A percentile compares a stretch with the other conserved stretches of the same genome.
These are phyloP conservation scores for Leersia perrieri DNA, from an alignment of 176 grass and related monocot species.

Conservation along the genomic window DNA sequence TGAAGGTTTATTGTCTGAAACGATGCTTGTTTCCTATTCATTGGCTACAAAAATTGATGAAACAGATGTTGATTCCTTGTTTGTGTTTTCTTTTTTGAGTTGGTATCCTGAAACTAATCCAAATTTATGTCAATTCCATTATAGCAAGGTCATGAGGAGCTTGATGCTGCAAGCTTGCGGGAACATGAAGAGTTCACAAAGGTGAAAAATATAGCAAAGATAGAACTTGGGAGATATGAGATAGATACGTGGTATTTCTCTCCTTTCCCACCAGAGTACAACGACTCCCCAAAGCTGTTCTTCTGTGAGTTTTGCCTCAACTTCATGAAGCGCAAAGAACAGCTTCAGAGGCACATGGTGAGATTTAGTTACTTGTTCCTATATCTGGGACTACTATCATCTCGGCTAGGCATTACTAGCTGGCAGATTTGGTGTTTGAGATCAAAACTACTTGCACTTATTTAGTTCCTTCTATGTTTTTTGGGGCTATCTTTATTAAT, in stretches of 20 bases:
- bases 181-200: conserved; percentile 99
- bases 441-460: neutral
- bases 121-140: neutral
- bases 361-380: conserved; percentile 31
- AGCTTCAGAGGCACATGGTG: conserved; percentile 99
- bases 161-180: conserved; percentile 92
- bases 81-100: neutral
- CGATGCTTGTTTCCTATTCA: neutral
- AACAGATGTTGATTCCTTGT: neutral
- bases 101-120: conserved; percentile 22
- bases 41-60: neutral
- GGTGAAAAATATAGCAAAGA: conserved; percentile 98
- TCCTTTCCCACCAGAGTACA: conserved; percentile 96
- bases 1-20: conserved; percentile 24
- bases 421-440: conserved; percentile 9
- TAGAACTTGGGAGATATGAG: conserved; percentile 95
- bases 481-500: neutral
- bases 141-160: conserved; percentile 91
- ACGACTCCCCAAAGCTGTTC: conserved; percentile 84
- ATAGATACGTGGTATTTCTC: conserved; percentile 99
- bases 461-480: neutral
- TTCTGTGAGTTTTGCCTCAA: conserved; percentile 99
- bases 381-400: neutral
- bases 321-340: conserved; percentile 99
- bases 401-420: neutral